Percentiles rank a stretch among this genome's conserved stretches.
phyloP scores from a whole-genome alignment of 441 rosid genomes.

The Euphorbia corollata region DNA sequence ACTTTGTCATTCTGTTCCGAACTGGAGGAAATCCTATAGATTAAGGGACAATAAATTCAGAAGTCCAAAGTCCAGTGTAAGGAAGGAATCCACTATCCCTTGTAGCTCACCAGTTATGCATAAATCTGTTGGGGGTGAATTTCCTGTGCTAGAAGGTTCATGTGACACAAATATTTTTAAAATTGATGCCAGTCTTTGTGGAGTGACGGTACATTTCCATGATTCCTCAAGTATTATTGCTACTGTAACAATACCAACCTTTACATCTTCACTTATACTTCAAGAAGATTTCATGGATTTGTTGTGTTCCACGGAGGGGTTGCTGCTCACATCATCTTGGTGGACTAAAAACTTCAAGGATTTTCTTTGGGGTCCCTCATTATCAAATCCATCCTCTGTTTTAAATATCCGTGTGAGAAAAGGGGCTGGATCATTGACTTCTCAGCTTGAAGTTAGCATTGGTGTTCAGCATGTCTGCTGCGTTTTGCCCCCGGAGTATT shows the following conservation, averaged over 20 bases:
- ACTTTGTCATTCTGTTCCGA: slow-evolving; percentile 39
- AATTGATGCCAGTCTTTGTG: slow-evolving; percentile 45
- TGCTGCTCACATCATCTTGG: slow-evolving; percentile 65
- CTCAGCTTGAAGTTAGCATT: slow-evolving; percentile 70
- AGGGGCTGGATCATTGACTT: slow-evolving; percentile 36
- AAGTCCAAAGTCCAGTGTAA: slow-evolving; percentile 33
- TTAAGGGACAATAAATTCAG: slow-evolving; percentile 34
- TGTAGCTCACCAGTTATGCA: slow-evolving; percentile 18
- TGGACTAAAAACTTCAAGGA: slow-evolving; percentile 48
- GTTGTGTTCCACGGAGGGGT: slow-evolving; percentile 60
- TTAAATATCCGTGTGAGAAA: slow-evolving; percentile 63
- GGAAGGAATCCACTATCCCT: slow-evolving; percentile 25
- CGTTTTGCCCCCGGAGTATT: slow-evolving; percentile 57
- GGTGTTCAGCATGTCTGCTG: slow-evolving; percentile 85
- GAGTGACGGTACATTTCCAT: slow-evolving; percentile 70
- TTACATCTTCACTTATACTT: slow-evolving; percentile 41
- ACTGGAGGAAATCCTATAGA: slow-evolving; percentile 53
- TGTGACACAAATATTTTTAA: slow-evolving; percentile 24
- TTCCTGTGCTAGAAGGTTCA: slow-evolving; percentile 23
- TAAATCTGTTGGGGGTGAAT: slow-evolving; percentile 19
- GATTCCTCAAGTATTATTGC: slow-evolving; percentile 74
- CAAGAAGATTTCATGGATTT: slow-evolving; percentile 50
- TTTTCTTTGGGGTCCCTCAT: slow-evolving; percentile 68
- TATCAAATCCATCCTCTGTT: slow-evolving; percentile 48
- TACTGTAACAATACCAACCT: slow-evolving; percentile 49